Evolutionary conservation across 2,329 filamentous ascomycete species (phyloP).

Genomic region (Neopestalotiopsis clavispora): DNA sequence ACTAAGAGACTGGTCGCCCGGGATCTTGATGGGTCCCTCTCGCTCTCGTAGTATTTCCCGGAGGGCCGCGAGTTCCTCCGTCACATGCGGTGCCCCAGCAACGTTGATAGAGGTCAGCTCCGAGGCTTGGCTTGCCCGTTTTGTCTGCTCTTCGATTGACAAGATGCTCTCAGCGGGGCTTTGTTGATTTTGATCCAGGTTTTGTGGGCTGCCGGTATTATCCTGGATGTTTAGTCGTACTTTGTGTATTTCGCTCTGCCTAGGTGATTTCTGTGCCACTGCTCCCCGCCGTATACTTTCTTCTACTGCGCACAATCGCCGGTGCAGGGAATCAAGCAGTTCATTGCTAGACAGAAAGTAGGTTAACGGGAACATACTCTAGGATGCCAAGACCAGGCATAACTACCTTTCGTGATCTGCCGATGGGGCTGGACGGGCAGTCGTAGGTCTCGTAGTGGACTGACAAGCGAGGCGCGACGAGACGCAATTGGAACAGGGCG

Average conservation of each 20-base stretch:
- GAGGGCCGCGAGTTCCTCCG: neutral
- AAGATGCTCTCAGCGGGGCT: neutral
- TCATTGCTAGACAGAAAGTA: neutral
- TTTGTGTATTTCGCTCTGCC: neutral
- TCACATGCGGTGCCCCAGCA: neutral
- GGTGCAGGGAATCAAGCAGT: neutral
- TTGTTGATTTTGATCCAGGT: neutral
- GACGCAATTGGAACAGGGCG: neutral
- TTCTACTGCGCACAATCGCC: neutral
- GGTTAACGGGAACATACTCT: neutral
- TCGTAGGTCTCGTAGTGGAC: neutral
- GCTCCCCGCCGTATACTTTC: neutral
- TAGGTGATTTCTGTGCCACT: neutral
- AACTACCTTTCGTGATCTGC: neutral
- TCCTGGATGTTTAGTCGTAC: neutral
- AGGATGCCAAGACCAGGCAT: neutral
- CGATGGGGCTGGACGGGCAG: neutral
- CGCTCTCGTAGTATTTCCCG: neutral
- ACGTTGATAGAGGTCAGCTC: neutral
- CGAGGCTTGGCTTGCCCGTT: neutral
- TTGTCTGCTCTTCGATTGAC: neutral
- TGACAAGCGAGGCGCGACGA: neutral
- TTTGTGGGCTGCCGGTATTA: neutral
- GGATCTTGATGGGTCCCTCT: neutral
- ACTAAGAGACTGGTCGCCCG: neutral